Percentiles rank a stretch among this genome's conserved stretches.
Evolutionary conservation across 1,139 yeast genomes (phyloP).

Genomic region (Zygoascus meyerae): DNA sequence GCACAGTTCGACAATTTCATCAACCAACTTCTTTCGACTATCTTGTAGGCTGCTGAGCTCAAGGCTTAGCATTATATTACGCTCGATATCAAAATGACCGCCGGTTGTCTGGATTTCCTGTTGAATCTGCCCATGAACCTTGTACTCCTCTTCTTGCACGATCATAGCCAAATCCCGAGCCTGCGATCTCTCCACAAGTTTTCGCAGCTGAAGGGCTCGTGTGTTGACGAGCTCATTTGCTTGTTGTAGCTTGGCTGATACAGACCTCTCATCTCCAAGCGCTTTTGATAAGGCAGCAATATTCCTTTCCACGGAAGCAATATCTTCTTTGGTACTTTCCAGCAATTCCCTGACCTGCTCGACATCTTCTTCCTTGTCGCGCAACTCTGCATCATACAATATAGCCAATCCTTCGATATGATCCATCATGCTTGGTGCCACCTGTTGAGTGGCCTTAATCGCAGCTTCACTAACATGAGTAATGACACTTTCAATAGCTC

Average conservation of each 20-base stretch:
- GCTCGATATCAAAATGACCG: conserved; percentile 19
- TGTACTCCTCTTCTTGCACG: conserved; percentile 44
- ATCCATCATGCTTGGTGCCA: conserved; percentile 41
- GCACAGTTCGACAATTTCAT: conserved; percentile 42
- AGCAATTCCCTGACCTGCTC: conserved; percentile 41
- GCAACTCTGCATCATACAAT: conserved; percentile 48
- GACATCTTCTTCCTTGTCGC: conserved; percentile 45
- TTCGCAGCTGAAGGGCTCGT: conserved; percentile 36
- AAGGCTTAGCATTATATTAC: conserved; percentile 33
- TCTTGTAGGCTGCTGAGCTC: conserved; percentile 45
- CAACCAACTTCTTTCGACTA: conserved; percentile 41
- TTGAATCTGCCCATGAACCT: conserved; percentile 30
- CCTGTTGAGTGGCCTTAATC: conserved; percentile 43
- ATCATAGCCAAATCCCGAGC: conserved; percentile 45
- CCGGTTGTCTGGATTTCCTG: conserved; percentile 14
- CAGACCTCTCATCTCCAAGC: conserved; percentile 30
- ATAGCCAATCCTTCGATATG: conserved; percentile 49
- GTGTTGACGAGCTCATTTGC: conserved; percentile 29
- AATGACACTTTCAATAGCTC: conserved; percentile 3
- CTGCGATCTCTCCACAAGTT: conserved; percentile 51
- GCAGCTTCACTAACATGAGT: conserved; percentile 44
- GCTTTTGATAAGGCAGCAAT: conserved; percentile 30
- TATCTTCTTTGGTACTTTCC: conserved; percentile 39
- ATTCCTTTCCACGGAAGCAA: conserved; percentile 30
- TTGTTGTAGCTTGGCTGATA: conserved; percentile 25